Base-by-base conservation (phyloP, 2,329 filamentous ascomycete genomes). In the Fusarium virguliforme region DNA sequence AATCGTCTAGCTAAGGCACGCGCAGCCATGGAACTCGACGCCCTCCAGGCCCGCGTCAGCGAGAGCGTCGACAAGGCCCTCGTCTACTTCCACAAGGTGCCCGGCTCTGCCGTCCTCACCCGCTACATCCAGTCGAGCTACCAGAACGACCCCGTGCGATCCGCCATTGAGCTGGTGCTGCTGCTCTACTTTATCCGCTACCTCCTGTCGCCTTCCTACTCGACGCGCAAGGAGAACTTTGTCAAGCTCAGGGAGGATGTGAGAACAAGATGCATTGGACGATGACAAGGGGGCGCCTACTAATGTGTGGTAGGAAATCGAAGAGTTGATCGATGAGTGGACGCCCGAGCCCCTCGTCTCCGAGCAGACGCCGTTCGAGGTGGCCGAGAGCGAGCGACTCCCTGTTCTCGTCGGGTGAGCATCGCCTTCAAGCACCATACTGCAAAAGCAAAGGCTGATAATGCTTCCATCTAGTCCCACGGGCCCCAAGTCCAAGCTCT, bases 111-210 rank as follows among this genome's bases (percentile, higher is more conserved):
- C 43, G 97, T 99, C 75, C 87, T 98, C 77, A 89, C 97, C 75
- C 93, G 96, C 70, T 99, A 99, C 83, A 94, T 99, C 79, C 94
- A 94, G 81, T 97, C 94, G 64, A 97, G 94, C 80, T 98, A 99
- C 85, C 96, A 99, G 84, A 92, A 99, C 79, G 96, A 99, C 77
- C 96, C 96, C 9, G 90, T 98, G 62, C 92, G 97, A 60, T 97
- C 94, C 58, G 94, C 94, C 40, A 94, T 99, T 74, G 96, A 99
- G 83, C 86, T 99, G 56, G 91, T 98, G 73, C 87, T 99, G 65
- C 93, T 99, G 75, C 89, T 99, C 60, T 99, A 99, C 84, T 97
- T 97, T 70, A 92, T 99, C 64, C 90, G 95, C 70, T 99, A 99
- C 81, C 86, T 99, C 60, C 86, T 98, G 68, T 92, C 94, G 68